Evolutionary conservation across 495 filamentous ascomycete species (phyloP).

Genomic region (Lasiosphaeris hirsuta): DNA sequence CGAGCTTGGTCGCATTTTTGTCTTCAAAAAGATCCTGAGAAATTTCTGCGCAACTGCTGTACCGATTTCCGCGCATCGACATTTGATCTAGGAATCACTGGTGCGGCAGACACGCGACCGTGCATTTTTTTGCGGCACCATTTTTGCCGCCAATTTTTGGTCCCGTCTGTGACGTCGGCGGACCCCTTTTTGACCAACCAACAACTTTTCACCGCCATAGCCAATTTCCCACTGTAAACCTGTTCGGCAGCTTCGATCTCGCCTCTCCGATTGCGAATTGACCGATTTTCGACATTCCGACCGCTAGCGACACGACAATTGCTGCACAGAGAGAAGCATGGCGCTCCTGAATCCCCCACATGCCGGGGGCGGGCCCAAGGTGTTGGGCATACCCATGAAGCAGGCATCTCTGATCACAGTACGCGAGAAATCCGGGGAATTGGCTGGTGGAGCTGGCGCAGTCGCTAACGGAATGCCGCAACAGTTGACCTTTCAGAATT

Average conservation of each 20-base stretch:
- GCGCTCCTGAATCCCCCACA: constrained; percentile 36
- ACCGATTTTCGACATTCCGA: background rate
- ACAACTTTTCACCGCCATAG: constrained; percentile 2
- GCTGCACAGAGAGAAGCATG: constrained; percentile 25
- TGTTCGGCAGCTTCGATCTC: background rate
- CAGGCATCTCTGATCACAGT: constrained; percentile 76
- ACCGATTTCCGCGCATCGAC: too few relatives aligned
- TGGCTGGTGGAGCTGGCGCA: constrained; percentile 7
- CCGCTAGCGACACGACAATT: background rate
- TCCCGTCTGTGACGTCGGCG: constrained; percentile 14
- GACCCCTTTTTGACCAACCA: constrained; percentile 12
- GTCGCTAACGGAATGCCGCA: constrained; percentile 23
- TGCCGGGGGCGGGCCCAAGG: constrained; percentile 38
- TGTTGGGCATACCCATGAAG: constrained; percentile 70
- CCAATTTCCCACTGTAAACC: background rate
- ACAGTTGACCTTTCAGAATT: constrained; percentile 78
- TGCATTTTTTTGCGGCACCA: constrained; percentile 7
- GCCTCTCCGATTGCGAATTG: background rate
- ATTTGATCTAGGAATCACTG: background rate
- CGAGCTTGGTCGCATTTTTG: too few relatives aligned
- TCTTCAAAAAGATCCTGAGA: too few relatives aligned
- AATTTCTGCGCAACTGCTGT: too few relatives aligned
- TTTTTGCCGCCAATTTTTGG: constrained; percentile 8
- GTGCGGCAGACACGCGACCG: constrained; percentile 7
- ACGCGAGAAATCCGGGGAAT: constrained; percentile 19